Base-by-base conservation (phyloP, 169 alveolate species). In the Theileria orientalis region DNA sequence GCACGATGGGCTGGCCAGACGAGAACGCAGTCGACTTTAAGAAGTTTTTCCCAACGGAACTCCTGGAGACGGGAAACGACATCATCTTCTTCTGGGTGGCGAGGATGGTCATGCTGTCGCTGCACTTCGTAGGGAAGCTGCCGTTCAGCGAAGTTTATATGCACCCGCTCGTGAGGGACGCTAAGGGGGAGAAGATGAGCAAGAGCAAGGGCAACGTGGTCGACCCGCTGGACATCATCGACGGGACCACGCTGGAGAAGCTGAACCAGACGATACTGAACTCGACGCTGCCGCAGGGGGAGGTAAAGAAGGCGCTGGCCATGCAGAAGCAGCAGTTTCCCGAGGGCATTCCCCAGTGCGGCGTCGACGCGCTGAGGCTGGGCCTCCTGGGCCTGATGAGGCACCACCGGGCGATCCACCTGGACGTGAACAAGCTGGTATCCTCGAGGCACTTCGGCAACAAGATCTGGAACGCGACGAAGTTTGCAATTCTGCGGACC, bases 11-110 rank as follows among this genome's bases (percentile, higher is more conserved):
- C 37, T 98, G 99, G 99, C 99, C 99, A 23, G 92, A 97, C 76
- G 80, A 72, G 51, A 77, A 91, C 25, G 59, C 72, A 27, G 92
- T 90, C 33, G 99, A 97, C 75, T 83, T 96, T 42, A 91, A 95
- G 77, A 92, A 96, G 3, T 97, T 95, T 93, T 97, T 94, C 94
- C 99, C 99, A 23, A 96, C 98, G 33, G 92, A 95, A 29, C 87
- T 98, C 46, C 86, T 97, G 25, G 99, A 97, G 83, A 96, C 99
- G 14, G 99, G 99, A 13, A 98, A 96, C 77, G 99, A 98, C 92
- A 98, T 98, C 59, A 83, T 98, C 56, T 98, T 98, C 95, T 98
- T 98, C 95, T 98, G 99, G 99, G 99, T 98, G 30, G 99, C 99
- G 7, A 90, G 99, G 76, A 97, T 97, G 99, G 99, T 96, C 63